Evolutionary conservation across 2,329 filamentous ascomycete species (phyloP), one percentile per base, ranked within the genome.

Genomic region (Lanzia echinophila): DNA sequence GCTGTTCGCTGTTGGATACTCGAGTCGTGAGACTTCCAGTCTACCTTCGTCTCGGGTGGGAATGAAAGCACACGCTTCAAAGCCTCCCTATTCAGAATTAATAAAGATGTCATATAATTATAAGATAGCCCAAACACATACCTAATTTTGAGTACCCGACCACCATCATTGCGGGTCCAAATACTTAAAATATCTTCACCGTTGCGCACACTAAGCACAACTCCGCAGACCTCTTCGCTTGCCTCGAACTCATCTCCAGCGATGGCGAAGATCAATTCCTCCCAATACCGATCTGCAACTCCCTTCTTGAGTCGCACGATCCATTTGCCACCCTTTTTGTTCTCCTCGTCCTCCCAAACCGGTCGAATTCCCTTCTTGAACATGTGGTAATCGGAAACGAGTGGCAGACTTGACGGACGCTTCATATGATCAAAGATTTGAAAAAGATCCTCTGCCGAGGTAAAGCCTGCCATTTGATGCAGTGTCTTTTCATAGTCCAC

Each of bases 261-360:
- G 64, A 96, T 87, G 24, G 90, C 90, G 64, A 97, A 77, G 56
- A 97, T 75, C 47, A 97, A 77, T 67, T 96, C 89, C 75, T 99
- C 94, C 90, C 94, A 99, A 71, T 95, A 96, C 53, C 92, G 84
- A 71, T 97, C 94, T 17, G 90, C 89, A 19, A 99, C 89, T 24
- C 94, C 94, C 77, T 99, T 99, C 81, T 96, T 96, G 69, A 99
- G 75, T 61, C 92, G 82, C 69, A 99, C 85, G 61, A 96, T 91
- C 92, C 92, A 99, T 74, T 99, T 99, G 49, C 94, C 94, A 52
- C 94, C 94, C 62, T 85, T 87, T 71, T 90, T 94, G 74, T 99
- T 99, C 69, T 95, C 90, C 45, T 96, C 90, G 64, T 99, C 94
- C 71, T 99, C 94, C 94, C 94, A 99, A 63, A 99, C 94, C 20